Evolutionary conservation across 768 basidiomycete species (phyloP).

Genomic region (Tylopilus intermedius): DNA sequence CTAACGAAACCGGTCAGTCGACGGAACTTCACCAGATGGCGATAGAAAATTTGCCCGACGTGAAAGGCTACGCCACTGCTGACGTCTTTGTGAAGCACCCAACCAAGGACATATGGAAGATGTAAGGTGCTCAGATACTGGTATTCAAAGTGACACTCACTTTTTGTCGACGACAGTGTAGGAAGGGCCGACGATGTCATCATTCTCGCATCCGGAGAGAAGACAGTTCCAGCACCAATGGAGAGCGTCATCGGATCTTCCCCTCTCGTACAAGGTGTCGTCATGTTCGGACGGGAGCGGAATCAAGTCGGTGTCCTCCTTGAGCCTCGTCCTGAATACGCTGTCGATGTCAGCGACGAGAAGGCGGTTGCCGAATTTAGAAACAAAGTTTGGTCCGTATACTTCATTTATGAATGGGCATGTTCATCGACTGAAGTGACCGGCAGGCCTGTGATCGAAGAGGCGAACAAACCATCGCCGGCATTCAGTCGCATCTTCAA

Average conservation of each 20-base stretch:
- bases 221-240: constrained; percentile 27
- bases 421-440: background rate
- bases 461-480: constrained; percentile 35
- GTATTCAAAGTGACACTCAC: background rate
- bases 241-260: constrained; percentile 23
- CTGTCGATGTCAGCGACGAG: constrained; percentile 20
- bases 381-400: constrained; percentile 28
- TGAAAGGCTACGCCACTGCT: constrained; percentile 37
- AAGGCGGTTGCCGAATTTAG: constrained; percentile 26
- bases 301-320: constrained; percentile 31
- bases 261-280: constrained; percentile 16
- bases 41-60: constrained; percentile 35
- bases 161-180: constrained; percentile 4
- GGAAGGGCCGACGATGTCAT: constrained; percentile 36
- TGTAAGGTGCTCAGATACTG: constrained; percentile 16
- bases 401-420: background rate
- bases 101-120: constrained; percentile 35
- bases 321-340: constrained; percentile 18
- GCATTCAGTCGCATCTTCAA: too few species aligned
- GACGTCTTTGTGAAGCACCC: constrained; percentile 45
- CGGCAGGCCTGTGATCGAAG: constrained; percentile 38
- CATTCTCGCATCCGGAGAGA: constrained; percentile 23
- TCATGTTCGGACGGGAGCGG: constrained; percentile 35
- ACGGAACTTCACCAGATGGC: constrained; percentile 3
- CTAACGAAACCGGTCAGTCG: background rate